Conservation (phyloP, 352 stramenopile genomes). For the Pythium vanterpoolii region DNA sequence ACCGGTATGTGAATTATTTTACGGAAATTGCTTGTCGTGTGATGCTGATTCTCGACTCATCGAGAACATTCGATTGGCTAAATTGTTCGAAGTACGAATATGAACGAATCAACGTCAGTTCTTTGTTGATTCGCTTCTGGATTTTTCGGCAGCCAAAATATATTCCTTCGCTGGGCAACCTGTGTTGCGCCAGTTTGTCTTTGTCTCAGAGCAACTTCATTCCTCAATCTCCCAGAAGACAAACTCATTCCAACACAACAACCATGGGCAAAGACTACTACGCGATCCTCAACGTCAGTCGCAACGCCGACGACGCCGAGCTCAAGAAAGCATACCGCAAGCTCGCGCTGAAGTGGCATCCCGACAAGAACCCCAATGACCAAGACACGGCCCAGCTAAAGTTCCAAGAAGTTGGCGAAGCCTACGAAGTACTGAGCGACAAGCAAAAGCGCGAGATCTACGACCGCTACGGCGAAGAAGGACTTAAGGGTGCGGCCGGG, state of each 20-base stretch:
- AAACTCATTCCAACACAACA: constrained; percentile 2
- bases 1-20: constrained; percentile 9
- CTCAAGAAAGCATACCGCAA: constrained; percentile 88
- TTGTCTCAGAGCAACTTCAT: neutral
- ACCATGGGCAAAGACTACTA: constrained; percentile 88
- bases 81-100: neutral
- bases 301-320: constrained; percentile 69
- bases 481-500: constrained; percentile 63
- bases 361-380: constrained; percentile 91
- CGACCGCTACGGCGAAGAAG: constrained; percentile 92
- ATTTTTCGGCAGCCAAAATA: constrained; percentile 10
- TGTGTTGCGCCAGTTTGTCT: constrained; percentile 11
- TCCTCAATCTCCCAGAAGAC: constrained; percentile 10
- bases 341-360: constrained; percentile 89
- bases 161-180: neutral
- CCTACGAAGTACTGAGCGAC: constrained; percentile 93
- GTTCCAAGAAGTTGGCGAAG: constrained; percentile 92
- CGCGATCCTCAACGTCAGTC: constrained; percentile 62
- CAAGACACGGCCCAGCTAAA: constrained; percentile 81
- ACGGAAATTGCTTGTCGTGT: neutral
- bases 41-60: constrained; percentile 6
- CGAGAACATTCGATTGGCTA: constrained; percentile 19
- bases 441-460: constrained; percentile 92
- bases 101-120: constrained; percentile 9
- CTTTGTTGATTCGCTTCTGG: constrained; percentile 12